These are phyloP conservation scores for Rhodotorula sp. DNA, from an alignment of 1,284 basidiomycete genomes.

Conservation along the genomic window DNA sequence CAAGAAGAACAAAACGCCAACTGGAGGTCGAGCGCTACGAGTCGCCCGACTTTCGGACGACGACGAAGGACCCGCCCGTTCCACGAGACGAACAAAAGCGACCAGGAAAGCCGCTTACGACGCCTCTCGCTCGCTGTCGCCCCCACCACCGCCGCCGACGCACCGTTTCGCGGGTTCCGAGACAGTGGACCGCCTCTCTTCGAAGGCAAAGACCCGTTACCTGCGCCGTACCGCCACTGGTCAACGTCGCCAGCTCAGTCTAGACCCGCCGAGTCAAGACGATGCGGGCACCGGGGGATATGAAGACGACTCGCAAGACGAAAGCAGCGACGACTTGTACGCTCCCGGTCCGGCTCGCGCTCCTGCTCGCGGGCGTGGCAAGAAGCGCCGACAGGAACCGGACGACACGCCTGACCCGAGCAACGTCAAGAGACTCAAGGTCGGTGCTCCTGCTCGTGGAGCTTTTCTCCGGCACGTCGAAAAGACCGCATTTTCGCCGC, in stretches of 20 bases:
- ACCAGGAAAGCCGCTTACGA: too few species aligned
- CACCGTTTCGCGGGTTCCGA: background rate
- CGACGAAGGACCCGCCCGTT: too few species aligned
- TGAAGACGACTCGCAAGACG: background rate
- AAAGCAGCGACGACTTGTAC: background rate
- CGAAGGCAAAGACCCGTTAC: background rate
- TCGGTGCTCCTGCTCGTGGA: constrained; percentile 1
- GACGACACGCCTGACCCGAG: background rate
- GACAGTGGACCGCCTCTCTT: background rate
- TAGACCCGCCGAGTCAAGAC: background rate
- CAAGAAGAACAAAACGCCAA: background rate
- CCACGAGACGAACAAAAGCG: too few species aligned
- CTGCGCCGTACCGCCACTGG: background rate
- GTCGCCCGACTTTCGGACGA: too few species aligned
- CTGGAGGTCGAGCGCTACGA: background rate
- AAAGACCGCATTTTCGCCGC: constrained; percentile 16
- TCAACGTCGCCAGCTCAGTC: background rate
- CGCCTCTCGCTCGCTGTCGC: too few species aligned
- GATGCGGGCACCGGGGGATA: background rate
- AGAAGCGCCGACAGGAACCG: background rate
- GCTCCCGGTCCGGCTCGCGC: background rate
- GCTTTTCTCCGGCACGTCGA: background rate
- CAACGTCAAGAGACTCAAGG: constrained; percentile 7
- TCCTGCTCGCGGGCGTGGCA: background rate
- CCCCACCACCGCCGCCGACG: background rate